These are phyloP conservation scores for Diplosphaera chodatii DNA, from an alignment of 139 green algal genomes.

Conservation along the genomic window DNA sequence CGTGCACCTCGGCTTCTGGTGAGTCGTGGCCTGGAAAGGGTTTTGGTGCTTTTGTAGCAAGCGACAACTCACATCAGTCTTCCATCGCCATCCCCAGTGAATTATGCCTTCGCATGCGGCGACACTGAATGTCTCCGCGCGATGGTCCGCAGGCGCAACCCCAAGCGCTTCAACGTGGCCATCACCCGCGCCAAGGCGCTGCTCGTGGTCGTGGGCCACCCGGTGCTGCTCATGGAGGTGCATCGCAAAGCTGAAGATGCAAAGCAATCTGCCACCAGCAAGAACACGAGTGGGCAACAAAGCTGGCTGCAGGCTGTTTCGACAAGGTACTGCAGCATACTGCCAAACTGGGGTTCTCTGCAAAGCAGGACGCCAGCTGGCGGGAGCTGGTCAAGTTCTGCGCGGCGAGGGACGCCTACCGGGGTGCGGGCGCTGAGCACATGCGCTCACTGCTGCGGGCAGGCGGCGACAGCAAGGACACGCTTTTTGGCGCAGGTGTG, in stretches of 20 bases:
- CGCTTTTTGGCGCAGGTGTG: background rate
- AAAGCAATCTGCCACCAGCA: background rate
- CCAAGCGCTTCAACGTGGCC: conserved; percentile 89
- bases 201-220: conserved; percentile 78
- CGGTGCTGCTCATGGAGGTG: conserved; percentile 43
- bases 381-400: conserved; percentile 63
- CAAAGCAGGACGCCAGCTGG: conserved; percentile 57
- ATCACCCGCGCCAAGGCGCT: conserved; percentile 78
- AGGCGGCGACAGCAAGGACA: background rate
- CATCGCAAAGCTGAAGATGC: too few relatives aligned
- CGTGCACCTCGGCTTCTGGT: conserved; percentile 60
- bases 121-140: too few relatives aligned
- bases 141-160: too few relatives aligned
- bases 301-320: too few relatives aligned
- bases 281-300: background rate
- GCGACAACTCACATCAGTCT: too few relatives aligned
- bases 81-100: too few relatives aligned
- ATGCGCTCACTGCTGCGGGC: background rate
- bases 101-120: too few relatives aligned
- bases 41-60: too few relatives aligned
- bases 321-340: too few relatives aligned
- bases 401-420: conserved; percentile 24
- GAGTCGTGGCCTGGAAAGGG: too few relatives aligned
- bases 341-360: background rate
- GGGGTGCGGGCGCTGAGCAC: conserved; percentile 11